Evolutionary conservation across 805 yeast species (phyloP).

Genomic region (Schwanniomyces sp.): DNA sequence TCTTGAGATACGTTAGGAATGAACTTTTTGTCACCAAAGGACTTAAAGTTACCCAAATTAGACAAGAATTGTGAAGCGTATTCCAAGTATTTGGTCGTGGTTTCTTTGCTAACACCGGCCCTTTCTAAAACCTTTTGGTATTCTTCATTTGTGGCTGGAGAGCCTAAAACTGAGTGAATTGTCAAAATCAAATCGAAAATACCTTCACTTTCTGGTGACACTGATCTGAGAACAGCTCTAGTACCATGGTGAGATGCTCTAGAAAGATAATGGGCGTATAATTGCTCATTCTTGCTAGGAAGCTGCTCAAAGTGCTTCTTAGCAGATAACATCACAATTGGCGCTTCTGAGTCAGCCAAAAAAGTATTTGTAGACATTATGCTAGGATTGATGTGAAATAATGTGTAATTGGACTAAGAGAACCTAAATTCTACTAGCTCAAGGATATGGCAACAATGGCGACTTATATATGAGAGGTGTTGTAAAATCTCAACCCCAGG

Average conservation of each 20-base stretch:
- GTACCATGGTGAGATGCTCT: slow-evolving; percentile 85
- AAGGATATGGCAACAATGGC: not conserved
- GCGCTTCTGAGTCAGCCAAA: slow-evolving; percentile 43
- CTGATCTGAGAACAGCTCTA: slow-evolving; percentile 75
- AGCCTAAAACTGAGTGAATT: slow-evolving; percentile 52
- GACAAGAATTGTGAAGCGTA: slow-evolving; percentile 74
- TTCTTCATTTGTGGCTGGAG: slow-evolving; percentile 38
- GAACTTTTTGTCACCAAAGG: slow-evolving; percentile 87
- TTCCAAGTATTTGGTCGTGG: slow-evolving; percentile 54
- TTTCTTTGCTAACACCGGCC: slow-evolving; percentile 31
- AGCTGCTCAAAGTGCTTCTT: slow-evolving; percentile 67
- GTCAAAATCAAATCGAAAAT: slow-evolving; percentile 69
- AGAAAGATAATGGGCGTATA: slow-evolving; percentile 79
- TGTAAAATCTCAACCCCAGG: not conserved
- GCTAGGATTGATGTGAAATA: not conserved
- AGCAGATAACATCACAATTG: slow-evolving; percentile 53
- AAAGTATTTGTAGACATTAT: slow-evolving; percentile 15
- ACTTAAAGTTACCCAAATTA: slow-evolving; percentile 77
- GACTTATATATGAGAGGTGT: not conserved
- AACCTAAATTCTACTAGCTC: too few relatives aligned
- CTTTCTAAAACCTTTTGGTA: slow-evolving; percentile 35
- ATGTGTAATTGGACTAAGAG: not conserved
- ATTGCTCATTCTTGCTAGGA: slow-evolving; percentile 53
- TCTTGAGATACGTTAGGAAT: slow-evolving; percentile 59
- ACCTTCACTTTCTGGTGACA: slow-evolving; percentile 75